phyloP scores from a whole-genome alignment of 306 rosid genomes.

The Malus sylvestris region DNA sequence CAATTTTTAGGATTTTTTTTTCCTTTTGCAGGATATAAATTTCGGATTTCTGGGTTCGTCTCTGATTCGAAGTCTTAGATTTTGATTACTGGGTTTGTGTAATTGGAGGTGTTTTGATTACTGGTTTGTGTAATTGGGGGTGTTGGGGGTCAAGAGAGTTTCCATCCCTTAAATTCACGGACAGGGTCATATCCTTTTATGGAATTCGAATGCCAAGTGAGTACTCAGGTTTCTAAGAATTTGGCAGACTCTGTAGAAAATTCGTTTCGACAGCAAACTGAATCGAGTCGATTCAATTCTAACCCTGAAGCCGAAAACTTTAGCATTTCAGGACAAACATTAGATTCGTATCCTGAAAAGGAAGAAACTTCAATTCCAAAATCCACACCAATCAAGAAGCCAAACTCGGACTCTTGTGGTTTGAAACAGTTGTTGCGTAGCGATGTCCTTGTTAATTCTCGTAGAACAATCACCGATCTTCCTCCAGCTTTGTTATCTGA shows the following conservation, averaged over 20 bases:
- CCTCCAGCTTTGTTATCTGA: constrained; percentile 72
- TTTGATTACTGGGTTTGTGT: background rate
- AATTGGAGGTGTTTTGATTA: background rate
- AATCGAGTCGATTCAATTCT: constrained; percentile 22
- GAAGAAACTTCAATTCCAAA: constrained; percentile 24
- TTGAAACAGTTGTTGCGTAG: constrained; percentile 21
- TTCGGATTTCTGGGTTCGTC: constrained; percentile 10
- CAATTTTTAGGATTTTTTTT: background rate
- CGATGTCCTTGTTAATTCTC: constrained; percentile 29
- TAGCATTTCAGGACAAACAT: constrained; percentile 6
- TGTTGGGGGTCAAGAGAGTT: background rate
- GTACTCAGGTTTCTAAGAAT: constrained; percentile 43
- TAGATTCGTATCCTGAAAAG: constrained; percentile 19
- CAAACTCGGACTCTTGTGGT: constrained; percentile 17
- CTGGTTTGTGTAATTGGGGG: background rate
- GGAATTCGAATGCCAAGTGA: constrained; percentile 79
- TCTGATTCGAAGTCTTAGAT: background rate
- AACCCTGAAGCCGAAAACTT: constrained; percentile 15
- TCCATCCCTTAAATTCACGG: background rate
- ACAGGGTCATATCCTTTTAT: constrained; percentile 41
- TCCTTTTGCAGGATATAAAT: background rate
- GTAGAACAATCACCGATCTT: constrained; percentile 63
- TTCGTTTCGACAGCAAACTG: constrained; percentile 29
- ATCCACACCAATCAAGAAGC: constrained; percentile 37
- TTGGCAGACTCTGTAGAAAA: constrained; percentile 25